Evolutionary conservation across 345 rosid genomes (phyloP), one percentile per base, ranked within the genome.

Genomic region (Ceriops tagal): DNA sequence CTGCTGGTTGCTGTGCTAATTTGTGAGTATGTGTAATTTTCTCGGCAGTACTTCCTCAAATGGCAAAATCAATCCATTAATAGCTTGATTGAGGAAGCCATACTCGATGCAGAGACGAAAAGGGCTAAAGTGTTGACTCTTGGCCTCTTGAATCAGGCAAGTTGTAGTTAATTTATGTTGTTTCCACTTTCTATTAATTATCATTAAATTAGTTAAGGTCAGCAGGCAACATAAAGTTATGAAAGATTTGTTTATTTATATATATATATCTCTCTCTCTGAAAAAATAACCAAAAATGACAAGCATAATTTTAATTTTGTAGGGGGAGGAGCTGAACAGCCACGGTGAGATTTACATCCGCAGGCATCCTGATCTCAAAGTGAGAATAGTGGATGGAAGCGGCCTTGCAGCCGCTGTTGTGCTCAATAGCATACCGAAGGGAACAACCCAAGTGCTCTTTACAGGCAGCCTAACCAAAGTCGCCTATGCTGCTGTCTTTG

Each of bases 341-440:
- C 77, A 82, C 18, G 92, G 96, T 15, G 86, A 75, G 60, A 5
- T 81, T 56, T 86, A 78, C 9, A 69, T 83, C 65, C 65, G 73
- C 5, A 86, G 67, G 79, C 65, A 83, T 73, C 91, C 87, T 8
- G 61, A 49, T 39, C 68, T 86, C 26, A 80, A 79, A 74, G 73
- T 77, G 67, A 88, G 80, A 67, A 74, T 90, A 61, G 91, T 90
- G 53, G 92, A 90, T 56, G 96, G 96, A 34, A 88, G 81, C 39
- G 80, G 87, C 53, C 80, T 88, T 34, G 89, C 86, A 9, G 87
- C 73, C 19, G 87, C 87, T 21, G 80, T 81, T 20, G 81, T 90
- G 34, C 19, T 86, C 5, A 83, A 85, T 43, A 83, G 74, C 80
- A 74, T 90, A 64, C 96, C 89, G 1, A 66, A 77, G 69, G 87